Evolutionary conservation across 2,329 filamentous ascomycete species (phyloP).

Genomic region (Ilyonectria destructans): DNA sequence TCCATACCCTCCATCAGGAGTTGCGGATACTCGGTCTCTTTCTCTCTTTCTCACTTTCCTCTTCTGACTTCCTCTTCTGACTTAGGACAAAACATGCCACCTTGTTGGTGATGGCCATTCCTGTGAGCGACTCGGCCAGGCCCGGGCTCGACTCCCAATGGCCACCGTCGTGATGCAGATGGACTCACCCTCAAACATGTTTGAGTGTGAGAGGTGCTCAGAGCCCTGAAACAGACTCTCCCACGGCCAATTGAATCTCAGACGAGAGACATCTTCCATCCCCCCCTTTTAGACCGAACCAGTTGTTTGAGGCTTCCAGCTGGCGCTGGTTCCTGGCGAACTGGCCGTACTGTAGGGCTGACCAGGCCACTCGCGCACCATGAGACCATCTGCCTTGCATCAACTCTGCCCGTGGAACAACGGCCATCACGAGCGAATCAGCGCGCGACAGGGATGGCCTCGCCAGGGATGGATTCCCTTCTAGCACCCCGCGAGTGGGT

Average conservation of each 20-base stretch:
- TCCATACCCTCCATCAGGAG: not conserved
- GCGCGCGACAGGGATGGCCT: slow-evolving; percentile 21
- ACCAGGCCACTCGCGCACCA: slow-evolving; percentile 26
- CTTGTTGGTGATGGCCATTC: not conserved
- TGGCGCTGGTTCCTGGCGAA: slow-evolving; percentile 3
- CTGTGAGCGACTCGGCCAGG: not conserved
- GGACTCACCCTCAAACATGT: slow-evolving; percentile 1
- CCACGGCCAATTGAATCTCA: not conserved
- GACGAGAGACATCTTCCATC: not conserved
- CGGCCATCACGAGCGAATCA: slow-evolving; percentile 54
- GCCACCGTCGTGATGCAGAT: slow-evolving; percentile 1
- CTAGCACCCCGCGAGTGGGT: slow-evolving; percentile 38
- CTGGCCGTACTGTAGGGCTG: slow-evolving; percentile 46
- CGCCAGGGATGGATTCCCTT: slow-evolving; percentile 35
- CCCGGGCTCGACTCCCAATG: not conserved
- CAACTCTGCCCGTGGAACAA: slow-evolving; percentile 50
- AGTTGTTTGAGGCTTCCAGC: not conserved
- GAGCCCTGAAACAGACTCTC: not conserved
- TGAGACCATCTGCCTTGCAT: slow-evolving; percentile 46
- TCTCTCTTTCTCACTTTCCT: not conserved
- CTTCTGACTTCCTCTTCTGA: not conserved
- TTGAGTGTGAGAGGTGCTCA: not conserved
- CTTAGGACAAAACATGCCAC: not conserved
- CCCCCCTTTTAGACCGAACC: not conserved
- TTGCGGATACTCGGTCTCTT: not conserved